Evolutionary conservation across 768 basidiomycete species (phyloP), one percentile per base, ranked within the genome.

Genomic region (Rubroboletus pulcherrimus): DNA sequence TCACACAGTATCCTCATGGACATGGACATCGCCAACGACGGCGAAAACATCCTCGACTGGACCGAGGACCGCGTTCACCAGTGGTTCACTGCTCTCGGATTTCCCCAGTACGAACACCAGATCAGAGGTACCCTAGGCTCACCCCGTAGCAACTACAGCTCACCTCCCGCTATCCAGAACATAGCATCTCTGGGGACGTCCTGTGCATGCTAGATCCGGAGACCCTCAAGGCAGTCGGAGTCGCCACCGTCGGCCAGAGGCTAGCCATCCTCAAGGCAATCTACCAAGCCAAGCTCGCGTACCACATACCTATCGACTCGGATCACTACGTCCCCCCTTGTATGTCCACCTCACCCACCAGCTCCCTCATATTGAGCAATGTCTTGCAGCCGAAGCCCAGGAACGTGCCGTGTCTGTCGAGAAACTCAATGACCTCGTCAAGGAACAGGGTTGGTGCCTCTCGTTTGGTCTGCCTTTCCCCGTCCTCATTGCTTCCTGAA

Each of bases 321-420:
- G 87, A 89, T 59, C 81, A 91, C 63, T 97, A 93, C 69, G 81
- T 94, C 14, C 93, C 94, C 9, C 91, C 92, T 54, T 94, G 93
- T 93, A 66, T 65, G 91, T 75, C 45, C 45, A 41, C 40, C 50
- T 42, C 49, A 30, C 24, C 21, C n/a, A 4, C 49, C 11, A 1
- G 29, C 45, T 52, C 35, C 38, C 43, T 41, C 38, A 12, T 24
- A n/a, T 31, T 48, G 33, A 57, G 8, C 9, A 31, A 33, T 47
- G 7, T 55, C 31, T 47, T 39, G 24, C 59, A 87, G 86, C 86
- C 34, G 85, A 86, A 67, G 77, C 73, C 7, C 79, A 80, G 38
- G 86, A 84, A 56, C 77, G 77, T 37, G 74, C 73, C 21, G 59
- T 85, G 17, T 84, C 83, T 3, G 69, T 91, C 38, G 87, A 91